Conservation (phyloP, 768 basidiomycete species). For the Podaxis pistillaris region DNA sequence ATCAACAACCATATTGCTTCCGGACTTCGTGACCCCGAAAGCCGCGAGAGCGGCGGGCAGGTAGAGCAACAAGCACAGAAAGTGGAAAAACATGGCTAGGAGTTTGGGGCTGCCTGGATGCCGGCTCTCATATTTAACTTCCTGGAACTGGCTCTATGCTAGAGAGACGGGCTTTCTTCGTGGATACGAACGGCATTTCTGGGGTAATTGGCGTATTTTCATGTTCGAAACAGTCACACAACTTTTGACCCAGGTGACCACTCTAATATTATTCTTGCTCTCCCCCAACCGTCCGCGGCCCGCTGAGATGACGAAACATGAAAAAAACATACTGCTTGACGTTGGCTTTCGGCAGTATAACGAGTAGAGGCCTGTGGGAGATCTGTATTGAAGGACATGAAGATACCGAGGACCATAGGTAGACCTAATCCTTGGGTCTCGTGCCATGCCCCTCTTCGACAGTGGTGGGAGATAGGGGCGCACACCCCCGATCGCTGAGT, state of each 20-base stretch:
- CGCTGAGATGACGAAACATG: not conserved
- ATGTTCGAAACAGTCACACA: not conserved
- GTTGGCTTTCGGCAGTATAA: not conserved
- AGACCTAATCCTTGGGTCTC: too few relatives aligned
- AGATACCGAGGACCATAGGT: too few relatives aligned
- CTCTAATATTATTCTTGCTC: conserved; percentile 6
- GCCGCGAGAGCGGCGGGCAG: conserved; percentile 38
- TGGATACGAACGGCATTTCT: conserved; percentile 5
- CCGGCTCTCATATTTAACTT: conserved; percentile 5
- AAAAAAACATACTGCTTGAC: not conserved
- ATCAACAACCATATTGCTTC: conserved; percentile 38
- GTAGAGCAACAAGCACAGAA: conserved; percentile 23
- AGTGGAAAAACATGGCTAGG: conserved; percentile 16
- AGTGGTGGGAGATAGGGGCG: not conserved
- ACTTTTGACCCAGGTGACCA: conserved; percentile 10
- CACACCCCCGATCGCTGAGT: not conserved
- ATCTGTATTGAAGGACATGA: too few relatives aligned
- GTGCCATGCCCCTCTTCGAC: too few relatives aligned
- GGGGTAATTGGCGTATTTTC: not conserved
- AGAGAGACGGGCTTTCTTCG: conserved; percentile 9
- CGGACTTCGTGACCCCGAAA: conserved; percentile 45
- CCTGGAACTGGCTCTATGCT: not conserved
- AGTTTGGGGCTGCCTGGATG: not conserved
- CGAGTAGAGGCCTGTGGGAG: not conserved
- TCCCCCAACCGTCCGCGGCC: not conserved